Percentiles rank a stretch among this genome's conserved stretches.
phyloP scores from a whole-genome alignment of 2,329 filamentous ascomycete genomes.

The Aspergillus sp. region DNA sequence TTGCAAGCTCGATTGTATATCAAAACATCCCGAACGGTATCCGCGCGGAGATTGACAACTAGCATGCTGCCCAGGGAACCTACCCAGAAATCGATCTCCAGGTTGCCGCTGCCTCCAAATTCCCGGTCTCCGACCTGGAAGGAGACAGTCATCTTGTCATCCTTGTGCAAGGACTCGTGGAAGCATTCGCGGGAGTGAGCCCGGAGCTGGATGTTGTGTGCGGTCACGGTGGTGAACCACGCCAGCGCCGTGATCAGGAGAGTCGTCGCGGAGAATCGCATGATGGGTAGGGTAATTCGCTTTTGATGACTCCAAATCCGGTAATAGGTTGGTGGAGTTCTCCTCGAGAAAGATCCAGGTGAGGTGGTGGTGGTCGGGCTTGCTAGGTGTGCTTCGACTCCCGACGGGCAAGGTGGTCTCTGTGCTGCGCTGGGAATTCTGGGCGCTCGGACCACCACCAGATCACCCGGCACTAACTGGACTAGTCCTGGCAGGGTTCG shows the following conservation, averaged over 20 bases:
- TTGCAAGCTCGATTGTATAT: not conserved
- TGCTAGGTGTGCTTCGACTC: constrained; percentile 13
- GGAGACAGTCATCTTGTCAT: constrained; percentile 97
- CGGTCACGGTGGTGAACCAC: constrained; percentile 62
- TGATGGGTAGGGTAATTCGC: constrained; percentile 24
- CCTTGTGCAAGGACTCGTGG: constrained; percentile 86
- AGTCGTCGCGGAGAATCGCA: constrained; percentile 45
- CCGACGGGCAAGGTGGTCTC: constrained; percentile 39
- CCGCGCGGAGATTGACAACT: not conserved
- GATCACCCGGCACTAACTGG: constrained; percentile 15
- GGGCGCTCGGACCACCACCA: constrained; percentile 38
- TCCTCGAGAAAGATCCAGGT: constrained; percentile 5
- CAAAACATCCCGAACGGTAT: not conserved
- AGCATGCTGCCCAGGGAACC: constrained; percentile 30
- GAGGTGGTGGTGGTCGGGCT: constrained; percentile 14
- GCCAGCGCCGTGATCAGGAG: constrained; percentile 56
- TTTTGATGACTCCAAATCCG: not conserved
- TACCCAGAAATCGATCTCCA: constrained; percentile 99
- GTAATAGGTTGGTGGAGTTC: not conserved
- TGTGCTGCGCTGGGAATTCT: constrained; percentile 26
- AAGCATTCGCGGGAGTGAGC: constrained; percentile 97
- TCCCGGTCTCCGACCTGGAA: constrained; percentile 98
- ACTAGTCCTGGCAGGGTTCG: too few species aligned
- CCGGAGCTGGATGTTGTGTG: constrained; percentile 94
- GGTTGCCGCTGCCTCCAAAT: constrained; percentile 88